phyloP scores from a whole-genome alignment of 306 rosid genomes.

The Malus orientalis region DNA sequence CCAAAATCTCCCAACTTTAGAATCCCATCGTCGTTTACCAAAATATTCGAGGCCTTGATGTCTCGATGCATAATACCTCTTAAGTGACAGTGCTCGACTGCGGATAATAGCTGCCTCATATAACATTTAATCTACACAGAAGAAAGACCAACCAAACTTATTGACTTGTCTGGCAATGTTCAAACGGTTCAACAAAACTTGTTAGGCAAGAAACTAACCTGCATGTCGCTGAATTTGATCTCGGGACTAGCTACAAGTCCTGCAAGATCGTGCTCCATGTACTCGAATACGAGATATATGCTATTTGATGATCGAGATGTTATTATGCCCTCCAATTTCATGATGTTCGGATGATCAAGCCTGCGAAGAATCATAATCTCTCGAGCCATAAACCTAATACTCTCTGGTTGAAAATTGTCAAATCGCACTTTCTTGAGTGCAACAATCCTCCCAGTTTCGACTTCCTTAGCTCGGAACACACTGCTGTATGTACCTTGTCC shows the following conservation, averaged over 20 bases:
- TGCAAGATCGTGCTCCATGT: constrained; percentile 99
- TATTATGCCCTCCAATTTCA: constrained; percentile 85
- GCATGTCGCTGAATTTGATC: constrained; percentile 54
- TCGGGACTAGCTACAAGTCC: constrained; percentile 77
- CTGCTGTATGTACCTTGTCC: constrained; percentile 99
- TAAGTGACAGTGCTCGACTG: constrained; percentile 91
- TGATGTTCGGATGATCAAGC: constrained; percentile 93
- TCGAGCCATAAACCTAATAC: constrained; percentile 93
- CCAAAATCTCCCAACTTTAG: constrained; percentile 95
- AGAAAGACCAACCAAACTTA: neutral
- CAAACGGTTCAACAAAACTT: neutral
- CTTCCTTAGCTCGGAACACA: constrained; percentile 83
- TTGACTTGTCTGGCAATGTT: neutral
- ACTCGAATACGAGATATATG: constrained; percentile 91
- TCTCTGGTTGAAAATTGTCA: constrained; percentile 85
- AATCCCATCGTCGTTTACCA: constrained; percentile 79
- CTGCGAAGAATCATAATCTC: constrained; percentile 83
- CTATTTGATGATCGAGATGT: constrained; percentile 69
- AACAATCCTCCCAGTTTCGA: constrained; percentile 69
- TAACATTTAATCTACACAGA: constrained; percentile 71
- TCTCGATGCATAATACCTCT: constrained; percentile 93
- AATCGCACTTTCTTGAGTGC: constrained; percentile 94
- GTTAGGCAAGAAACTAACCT: constrained; percentile 38
- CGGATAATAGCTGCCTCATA: constrained; percentile 88
- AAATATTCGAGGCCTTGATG: constrained; percentile 81